phyloP scores from a whole-genome alignment of 306 rosid genomes.

The Citrullus amarus region DNA sequence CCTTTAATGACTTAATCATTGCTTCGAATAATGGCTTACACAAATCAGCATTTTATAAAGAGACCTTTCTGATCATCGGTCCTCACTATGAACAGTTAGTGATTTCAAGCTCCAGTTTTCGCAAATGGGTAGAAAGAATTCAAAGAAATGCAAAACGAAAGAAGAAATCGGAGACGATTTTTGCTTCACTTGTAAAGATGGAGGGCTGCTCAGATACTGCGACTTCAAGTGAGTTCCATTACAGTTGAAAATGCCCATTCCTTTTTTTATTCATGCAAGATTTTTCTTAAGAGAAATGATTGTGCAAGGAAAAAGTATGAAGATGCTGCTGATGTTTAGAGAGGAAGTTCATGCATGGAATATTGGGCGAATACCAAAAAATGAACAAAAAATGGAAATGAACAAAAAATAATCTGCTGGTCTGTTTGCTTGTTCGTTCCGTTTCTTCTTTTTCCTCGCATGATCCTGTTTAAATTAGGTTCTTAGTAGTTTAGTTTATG shows the following conservation, averaged over 20 bases:
- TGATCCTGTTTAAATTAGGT: not conserved
- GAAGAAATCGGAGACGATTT: slow-evolving; percentile 43
- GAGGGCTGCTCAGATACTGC: slow-evolving; percentile 35
- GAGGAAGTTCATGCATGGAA: not conserved
- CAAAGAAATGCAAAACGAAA: slow-evolving; percentile 13
- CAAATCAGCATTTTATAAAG: not conserved
- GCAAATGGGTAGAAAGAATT: not conserved
- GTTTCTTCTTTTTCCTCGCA: not conserved
- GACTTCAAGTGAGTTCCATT: slow-evolving; percentile 32
- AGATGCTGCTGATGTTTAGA: not conserved
- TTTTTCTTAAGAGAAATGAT: no score
- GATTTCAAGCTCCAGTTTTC: not conserved
- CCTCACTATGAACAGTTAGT: not conserved
- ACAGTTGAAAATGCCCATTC: not conserved
- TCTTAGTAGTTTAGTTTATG: not conserved
- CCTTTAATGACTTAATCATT: not conserved
- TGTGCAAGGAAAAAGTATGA: not conserved
- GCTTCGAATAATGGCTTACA: not conserved
- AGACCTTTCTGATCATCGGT: not conserved
- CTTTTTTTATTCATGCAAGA: not conserved
- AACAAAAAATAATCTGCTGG: not conserved
- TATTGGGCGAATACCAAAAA: not conserved
- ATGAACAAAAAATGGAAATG: not conserved
- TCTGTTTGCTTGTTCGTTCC: not conserved
- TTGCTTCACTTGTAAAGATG: slow-evolving; percentile 60